A percentile compares a stretch with the other conserved stretches of the same genome.
phyloP scores from a whole-genome alignment of 495 filamentous ascomycete genomes.

The Annulohypoxylon maeteangense region DNA sequence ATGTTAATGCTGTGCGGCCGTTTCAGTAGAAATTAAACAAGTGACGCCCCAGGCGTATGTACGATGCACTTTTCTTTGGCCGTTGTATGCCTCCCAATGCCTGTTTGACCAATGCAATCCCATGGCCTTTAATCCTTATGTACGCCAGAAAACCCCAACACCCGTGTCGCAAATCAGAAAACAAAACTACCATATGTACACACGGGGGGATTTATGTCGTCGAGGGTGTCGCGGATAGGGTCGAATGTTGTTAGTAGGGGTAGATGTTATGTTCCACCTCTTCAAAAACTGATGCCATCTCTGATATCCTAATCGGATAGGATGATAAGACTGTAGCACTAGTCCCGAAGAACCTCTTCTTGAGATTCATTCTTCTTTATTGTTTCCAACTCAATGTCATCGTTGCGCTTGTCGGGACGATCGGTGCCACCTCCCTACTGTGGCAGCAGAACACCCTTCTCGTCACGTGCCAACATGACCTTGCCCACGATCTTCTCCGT shows the following conservation, averaged over 20 bases:
- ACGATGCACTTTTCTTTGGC: constrained; percentile 38
- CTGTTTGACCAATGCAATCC: constrained; percentile 36
- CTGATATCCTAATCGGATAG: background rate
- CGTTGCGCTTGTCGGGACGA: constrained; percentile 9
- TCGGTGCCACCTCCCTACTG: constrained; percentile 37
- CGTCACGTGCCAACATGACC: constrained; percentile 62
- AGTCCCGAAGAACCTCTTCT: background rate
- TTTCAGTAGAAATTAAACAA: constrained; percentile 27
- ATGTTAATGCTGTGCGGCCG: constrained; percentile 26
- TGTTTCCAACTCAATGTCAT: constrained; percentile 1
- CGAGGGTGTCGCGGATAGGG: background rate
- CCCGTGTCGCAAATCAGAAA: constrained; percentile 18
- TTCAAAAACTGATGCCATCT: background rate
- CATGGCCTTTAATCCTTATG: constrained; percentile 21
- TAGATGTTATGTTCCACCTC: background rate
- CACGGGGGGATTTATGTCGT: background rate
- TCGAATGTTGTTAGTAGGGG: constrained; percentile 3
- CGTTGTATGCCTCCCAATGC: constrained; percentile 26
- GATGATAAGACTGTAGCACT: background rate
- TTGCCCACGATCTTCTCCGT: constrained; percentile 67
- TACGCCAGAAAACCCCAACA: constrained; percentile 38
- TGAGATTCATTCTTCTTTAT: background rate
- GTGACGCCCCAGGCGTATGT: constrained; percentile 36
- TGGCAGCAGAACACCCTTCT: constrained; percentile 56
- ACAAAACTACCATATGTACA: constrained; percentile 28